Conservation (phyloP, 1,284 basidiomycete species). For the Heterobasidion parviporum region DNA sequence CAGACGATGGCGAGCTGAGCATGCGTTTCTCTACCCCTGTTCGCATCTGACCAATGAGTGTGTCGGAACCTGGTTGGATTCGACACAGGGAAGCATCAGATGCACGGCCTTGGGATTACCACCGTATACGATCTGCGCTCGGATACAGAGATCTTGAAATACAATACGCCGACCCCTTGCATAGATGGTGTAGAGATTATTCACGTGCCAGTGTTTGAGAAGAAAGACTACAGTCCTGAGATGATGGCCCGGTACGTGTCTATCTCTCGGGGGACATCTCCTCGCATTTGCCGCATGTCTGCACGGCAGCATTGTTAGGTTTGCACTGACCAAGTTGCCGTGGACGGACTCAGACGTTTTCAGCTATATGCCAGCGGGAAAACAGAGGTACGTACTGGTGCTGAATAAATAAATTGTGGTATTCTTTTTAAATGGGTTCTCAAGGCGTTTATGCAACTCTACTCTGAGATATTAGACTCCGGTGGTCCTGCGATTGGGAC, state of each 20-base stretch:
- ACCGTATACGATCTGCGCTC: slow-evolving; percentile 69
- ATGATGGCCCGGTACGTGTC: slow-evolving; percentile 70
- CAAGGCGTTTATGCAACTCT: slow-evolving; percentile 73
- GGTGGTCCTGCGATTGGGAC: slow-evolving; percentile 55
- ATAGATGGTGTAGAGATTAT: slow-evolving; percentile 46
- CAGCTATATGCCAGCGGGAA: slow-evolving; percentile 73
- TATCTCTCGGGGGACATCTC: slow-evolving; percentile 12
- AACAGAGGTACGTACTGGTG: slow-evolving; percentile 44
- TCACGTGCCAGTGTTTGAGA: slow-evolving; percentile 58
- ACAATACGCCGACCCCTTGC: slow-evolving; percentile 49
- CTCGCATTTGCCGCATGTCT: too few relatives aligned
- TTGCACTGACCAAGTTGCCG: slow-evolving; percentile 1
- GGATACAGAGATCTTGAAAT: slow-evolving; percentile 69
- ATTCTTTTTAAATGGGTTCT: background rate
- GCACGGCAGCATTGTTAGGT: slow-evolving; percentile 6
- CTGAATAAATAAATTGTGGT: background rate
- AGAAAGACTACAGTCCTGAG: slow-evolving; percentile 72
- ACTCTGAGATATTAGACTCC: slow-evolving; percentile 70
- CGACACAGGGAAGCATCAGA: slow-evolving; percentile 44
- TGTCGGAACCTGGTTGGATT: background rate
- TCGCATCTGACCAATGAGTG: background rate
- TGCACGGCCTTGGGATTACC: slow-evolving; percentile 53
- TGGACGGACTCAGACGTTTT: slow-evolving; percentile 40
- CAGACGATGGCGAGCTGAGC: slow-evolving; percentile 43
- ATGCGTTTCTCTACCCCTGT: background rate